Evolutionary conservation across 331 rosid genomes (phyloP).

Genomic region (Prunus yedoensis): DNA sequence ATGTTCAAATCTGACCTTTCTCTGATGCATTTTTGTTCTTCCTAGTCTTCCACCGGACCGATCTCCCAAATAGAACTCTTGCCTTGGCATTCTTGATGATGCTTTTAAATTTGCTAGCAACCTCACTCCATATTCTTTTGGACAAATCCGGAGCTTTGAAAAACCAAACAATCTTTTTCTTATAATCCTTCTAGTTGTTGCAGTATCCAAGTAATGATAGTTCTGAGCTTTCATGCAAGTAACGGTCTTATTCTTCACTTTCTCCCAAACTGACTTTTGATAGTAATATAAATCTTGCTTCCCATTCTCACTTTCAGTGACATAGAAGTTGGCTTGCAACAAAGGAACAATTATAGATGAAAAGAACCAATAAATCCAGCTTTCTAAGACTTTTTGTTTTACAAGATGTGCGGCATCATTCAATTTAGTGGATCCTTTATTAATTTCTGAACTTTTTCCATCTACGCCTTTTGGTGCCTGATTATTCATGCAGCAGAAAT

Average conservation of each 20-base stretch:
- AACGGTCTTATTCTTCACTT: slow-evolving; percentile 48
- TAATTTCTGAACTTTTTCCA: slow-evolving; percentile 26
- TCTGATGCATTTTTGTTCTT: slow-evolving; percentile 8
- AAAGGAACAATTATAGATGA: slow-evolving; percentile 69
- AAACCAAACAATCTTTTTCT: slow-evolving; percentile 71
- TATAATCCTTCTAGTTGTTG: slow-evolving; percentile 55
- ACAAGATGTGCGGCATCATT: slow-evolving; percentile 38
- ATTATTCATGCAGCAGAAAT: slow-evolving; percentile 35
- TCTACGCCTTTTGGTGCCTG: slow-evolving; percentile 18
- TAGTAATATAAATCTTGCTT: slow-evolving; percentile 70
- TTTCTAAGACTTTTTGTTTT: slow-evolving; percentile 62
- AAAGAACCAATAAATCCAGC: slow-evolving; percentile 88
- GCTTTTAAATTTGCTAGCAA: slow-evolving; percentile 81
- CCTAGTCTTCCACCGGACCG: slow-evolving; percentile 23
- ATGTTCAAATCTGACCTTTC: slow-evolving; percentile 29
- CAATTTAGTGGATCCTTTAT: slow-evolving; percentile 28
- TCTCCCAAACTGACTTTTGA: slow-evolving; percentile 73
- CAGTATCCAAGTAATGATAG: slow-evolving; percentile 55
- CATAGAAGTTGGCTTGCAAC: slow-evolving; percentile 83
- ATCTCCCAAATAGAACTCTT: slow-evolving; percentile 28
- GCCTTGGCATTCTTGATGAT: slow-evolving; percentile 54
- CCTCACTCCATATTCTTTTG: slow-evolving; percentile 81
- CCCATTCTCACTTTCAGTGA: slow-evolving; percentile 77
- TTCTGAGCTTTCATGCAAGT: slow-evolving; percentile 51
- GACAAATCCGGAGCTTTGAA: slow-evolving; percentile 82